phyloP scores from a whole-genome alignment of 257 asterid genomes.

The Cordia subcordata region DNA sequence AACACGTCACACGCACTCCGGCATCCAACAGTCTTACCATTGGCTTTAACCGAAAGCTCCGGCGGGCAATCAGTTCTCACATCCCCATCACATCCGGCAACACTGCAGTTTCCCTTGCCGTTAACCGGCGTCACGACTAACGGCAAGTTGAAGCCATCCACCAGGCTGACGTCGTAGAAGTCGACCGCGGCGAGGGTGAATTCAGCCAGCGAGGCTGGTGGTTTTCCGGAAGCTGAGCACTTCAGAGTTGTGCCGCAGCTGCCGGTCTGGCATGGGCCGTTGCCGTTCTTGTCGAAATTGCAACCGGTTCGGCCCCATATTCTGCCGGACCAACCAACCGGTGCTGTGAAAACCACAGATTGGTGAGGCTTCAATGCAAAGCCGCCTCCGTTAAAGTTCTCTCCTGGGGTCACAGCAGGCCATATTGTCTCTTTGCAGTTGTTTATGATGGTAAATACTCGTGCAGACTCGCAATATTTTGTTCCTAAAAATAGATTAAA shows the following conservation, averaged over 20 bases:
- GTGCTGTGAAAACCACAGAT: conserved; percentile 56
- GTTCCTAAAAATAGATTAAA: conserved; percentile 27
- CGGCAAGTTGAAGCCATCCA: conserved; percentile 88
- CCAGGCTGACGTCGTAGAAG: conserved; percentile 89
- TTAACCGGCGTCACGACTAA: conserved; percentile 61
- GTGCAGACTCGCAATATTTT: conserved; percentile 38
- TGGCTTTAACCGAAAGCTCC: conserved; percentile 49
- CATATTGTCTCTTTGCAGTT: conserved; percentile 78
- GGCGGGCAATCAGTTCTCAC: conserved; percentile 56
- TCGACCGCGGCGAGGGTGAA: conserved; percentile 59
- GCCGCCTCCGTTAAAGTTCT: conserved; percentile 71
- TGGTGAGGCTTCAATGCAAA: conserved; percentile 59
- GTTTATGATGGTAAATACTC: conserved; percentile 74
- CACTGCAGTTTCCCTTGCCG: conserved; percentile 68
- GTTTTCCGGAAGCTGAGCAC: conserved; percentile 34
- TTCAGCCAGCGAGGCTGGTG: conserved; percentile 88
- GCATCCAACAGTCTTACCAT: conserved; percentile 59
- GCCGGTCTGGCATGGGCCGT: conserved; percentile 75
- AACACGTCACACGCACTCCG: conserved; percentile 90
- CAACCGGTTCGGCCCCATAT: conserved; percentile 94
- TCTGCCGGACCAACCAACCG: conserved; percentile 71
- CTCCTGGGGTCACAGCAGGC: conserved; percentile 84
- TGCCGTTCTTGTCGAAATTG: conserved; percentile 66
- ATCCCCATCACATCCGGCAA: conserved; percentile 73
- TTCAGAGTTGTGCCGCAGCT: conserved; percentile 60